Percentiles rank a stretch among this genome's conserved stretches.
Evolutionary conservation across 495 filamentous ascomycete species (phyloP).

Genomic region (Xylaria curta): DNA sequence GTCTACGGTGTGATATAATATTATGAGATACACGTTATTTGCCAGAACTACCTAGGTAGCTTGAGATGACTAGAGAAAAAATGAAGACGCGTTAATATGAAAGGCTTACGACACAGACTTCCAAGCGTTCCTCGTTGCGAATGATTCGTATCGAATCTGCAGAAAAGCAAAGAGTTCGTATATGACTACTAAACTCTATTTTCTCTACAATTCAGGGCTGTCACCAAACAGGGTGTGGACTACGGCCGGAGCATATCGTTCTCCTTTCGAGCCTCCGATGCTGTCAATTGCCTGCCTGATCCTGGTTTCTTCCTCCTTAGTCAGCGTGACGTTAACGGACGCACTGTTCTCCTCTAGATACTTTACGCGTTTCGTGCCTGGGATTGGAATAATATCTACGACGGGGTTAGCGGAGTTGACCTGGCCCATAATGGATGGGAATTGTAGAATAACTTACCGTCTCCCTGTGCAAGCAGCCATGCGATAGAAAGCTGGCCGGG

Average conservation of each 20-base stretch:
- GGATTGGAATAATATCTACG: conserved; percentile 61
- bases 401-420: not conserved
- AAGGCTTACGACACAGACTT: not conserved
- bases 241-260: conserved; percentile 40
- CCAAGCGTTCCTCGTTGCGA: not conserved
- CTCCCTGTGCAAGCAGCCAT: conserved; percentile 64
- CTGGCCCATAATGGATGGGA: not conserved
- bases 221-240: conserved; percentile 41
- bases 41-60: not conserved
- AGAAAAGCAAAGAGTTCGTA: not conserved
- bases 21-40: not conserved
- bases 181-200: not conserved
- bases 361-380: conserved; percentile 51
- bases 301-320: conserved; percentile 40
- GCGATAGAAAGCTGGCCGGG: conserved; percentile 58
- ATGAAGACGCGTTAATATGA: not conserved
- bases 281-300: conserved; percentile 38
- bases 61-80: not conserved
- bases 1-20: not conserved
- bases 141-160: not conserved
- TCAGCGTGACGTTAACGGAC: conserved; percentile 39
- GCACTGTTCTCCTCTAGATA: conserved; percentile 49
- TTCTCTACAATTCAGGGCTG: conserved; percentile 38
- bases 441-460: conserved; percentile 42
- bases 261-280: conserved; percentile 44